Evolutionary conservation across 2,329 filamentous ascomycete genomes (phyloP).

Genomic region (Aureobasidium sp.): DNA sequence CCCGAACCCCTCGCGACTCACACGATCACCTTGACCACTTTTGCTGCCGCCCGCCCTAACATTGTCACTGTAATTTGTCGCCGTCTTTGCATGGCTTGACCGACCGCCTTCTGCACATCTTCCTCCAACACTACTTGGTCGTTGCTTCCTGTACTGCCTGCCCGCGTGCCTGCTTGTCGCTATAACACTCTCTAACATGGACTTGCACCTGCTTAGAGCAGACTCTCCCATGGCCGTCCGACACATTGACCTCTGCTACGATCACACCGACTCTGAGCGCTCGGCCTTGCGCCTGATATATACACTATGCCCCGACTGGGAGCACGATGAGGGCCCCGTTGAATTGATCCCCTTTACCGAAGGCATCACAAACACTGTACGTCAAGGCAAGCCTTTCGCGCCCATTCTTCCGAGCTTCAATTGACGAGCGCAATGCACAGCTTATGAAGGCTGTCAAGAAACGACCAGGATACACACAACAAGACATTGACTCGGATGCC

Average conservation of each 20-base stretch:
- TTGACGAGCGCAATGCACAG: constrained; percentile 38
- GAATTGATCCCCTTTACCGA: constrained; percentile 91
- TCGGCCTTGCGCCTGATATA: constrained; percentile 76
- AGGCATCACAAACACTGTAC: constrained; percentile 90
- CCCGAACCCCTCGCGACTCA: constrained; percentile 8
- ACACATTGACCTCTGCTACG: constrained; percentile 70
- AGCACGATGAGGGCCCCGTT: constrained; percentile 61
- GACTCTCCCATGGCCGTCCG: constrained; percentile 30
- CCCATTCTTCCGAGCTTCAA: not conserved
- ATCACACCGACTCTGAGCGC: constrained; percentile 65
- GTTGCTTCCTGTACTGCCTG: constrained; percentile 5
- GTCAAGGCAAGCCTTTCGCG: constrained; percentile 25
- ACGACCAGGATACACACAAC: constrained; percentile 60
- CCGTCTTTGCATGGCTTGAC: not conserved
- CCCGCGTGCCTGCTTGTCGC: not conserved
- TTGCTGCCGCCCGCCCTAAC: not conserved
- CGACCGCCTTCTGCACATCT: not conserved
- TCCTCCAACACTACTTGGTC: not conserved
- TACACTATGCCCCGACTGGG: constrained; percentile 76
- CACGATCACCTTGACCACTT: not conserved
- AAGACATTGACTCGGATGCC: constrained; percentile 75
- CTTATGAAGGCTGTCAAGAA: constrained; percentile 65
- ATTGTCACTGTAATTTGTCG: not conserved
- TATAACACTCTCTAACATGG: constrained; percentile 11
- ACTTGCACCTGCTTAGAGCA: constrained; percentile 19